Evolutionary conservation across 176 grass and related monocot genomes (phyloP), one percentile per base, ranked within the genome.

Genomic region (Tuctoria greenei): DNA sequence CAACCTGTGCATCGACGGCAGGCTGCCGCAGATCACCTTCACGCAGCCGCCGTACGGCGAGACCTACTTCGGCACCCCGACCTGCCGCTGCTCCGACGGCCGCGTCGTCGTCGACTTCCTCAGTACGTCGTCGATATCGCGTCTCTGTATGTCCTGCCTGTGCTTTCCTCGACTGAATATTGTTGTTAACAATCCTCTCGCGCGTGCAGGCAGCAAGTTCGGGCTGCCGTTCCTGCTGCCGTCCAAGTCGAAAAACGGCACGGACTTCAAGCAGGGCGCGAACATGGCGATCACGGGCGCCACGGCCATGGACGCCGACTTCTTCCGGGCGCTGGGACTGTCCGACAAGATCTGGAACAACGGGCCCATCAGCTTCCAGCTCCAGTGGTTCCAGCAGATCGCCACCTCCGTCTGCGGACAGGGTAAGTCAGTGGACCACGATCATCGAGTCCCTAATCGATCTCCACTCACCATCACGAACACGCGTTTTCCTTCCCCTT

Each of bases 211-310:
- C 61, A 27, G 0, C 75, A 59, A 80, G 69, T 83, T 84, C 35
- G 76, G 80, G 27, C 81, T 93, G 3, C 90, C 90, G 26, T 66
- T 93, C 71, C 81, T 93, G 5, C 87, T 67, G 10, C 86, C 90
- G 7, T 93, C 90, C 20, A 89, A 86, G 66, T 75, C 83, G 38
- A 71, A 11, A 57, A 9, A 58, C 45, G 25, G 61, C 75, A 10
- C 52, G 1, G 64, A 88, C 83, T 93, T 89, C 83, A 79, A 61
- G 40, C 59, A 84, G 66, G 90, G 90, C 14, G 90, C 90, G 2
- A 93, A 93, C 81, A 89, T 89, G 84, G 90, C 90, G 35, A 86
- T 89, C 73, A 89, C 85, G 5, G 86, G 86, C 23, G 90, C 86
- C 1, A 93, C 90, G 0, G 76, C 91, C 67, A 80, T 90, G 76